These are phyloP conservation scores for Centella asiatica DNA, from an alignment of 129 eudicot genomes.

Conservation along the genomic window DNA sequence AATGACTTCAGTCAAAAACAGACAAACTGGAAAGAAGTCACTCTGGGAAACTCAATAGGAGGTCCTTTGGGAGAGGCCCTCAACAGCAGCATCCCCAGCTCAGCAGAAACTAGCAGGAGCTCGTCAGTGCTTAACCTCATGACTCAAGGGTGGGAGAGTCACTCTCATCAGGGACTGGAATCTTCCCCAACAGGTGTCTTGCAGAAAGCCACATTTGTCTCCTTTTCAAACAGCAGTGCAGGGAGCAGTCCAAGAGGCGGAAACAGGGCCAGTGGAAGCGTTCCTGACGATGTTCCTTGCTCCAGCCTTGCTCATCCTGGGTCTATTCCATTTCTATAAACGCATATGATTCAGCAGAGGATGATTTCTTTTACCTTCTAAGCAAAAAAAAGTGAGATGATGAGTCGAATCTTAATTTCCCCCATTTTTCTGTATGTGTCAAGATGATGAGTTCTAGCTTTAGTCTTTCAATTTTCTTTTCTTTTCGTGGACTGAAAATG, in stretches of 20 bases:
- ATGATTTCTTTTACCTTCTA: too few relatives aligned
- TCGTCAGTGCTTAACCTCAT: conserved; percentile 21
- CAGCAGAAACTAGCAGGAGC: conserved; percentile 27
- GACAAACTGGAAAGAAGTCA: conserved; percentile 50
- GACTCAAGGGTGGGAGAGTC: conserved; percentile 46
- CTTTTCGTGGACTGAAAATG: too few relatives aligned
- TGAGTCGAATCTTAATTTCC: too few relatives aligned
- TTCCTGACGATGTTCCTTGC: conserved; percentile 42
- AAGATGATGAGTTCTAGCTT: too few relatives aligned
- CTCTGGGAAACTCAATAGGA: conserved; percentile 69
- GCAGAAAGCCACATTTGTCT: conserved; percentile 54
- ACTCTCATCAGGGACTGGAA: conserved; percentile 45
- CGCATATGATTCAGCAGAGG: background rate
- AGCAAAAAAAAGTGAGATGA: too few relatives aligned
- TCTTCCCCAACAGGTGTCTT: conserved; percentile 81
- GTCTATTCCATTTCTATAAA: conserved; percentile 34
- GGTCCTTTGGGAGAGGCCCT: conserved; percentile 82
- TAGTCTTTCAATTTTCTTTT: background rate
- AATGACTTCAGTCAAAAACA: conserved; percentile 34
- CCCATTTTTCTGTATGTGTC: too few relatives aligned
- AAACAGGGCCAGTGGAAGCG: conserved; percentile 22
- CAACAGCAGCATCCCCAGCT: conserved; percentile 33
- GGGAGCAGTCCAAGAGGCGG: conserved; percentile 59
- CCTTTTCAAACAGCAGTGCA: conserved; percentile 78
- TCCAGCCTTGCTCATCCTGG: conserved; percentile 37